Base-by-base conservation (phyloP, 495 filamentous ascomycete species). In the Neurospora tetrasperma region DNA sequence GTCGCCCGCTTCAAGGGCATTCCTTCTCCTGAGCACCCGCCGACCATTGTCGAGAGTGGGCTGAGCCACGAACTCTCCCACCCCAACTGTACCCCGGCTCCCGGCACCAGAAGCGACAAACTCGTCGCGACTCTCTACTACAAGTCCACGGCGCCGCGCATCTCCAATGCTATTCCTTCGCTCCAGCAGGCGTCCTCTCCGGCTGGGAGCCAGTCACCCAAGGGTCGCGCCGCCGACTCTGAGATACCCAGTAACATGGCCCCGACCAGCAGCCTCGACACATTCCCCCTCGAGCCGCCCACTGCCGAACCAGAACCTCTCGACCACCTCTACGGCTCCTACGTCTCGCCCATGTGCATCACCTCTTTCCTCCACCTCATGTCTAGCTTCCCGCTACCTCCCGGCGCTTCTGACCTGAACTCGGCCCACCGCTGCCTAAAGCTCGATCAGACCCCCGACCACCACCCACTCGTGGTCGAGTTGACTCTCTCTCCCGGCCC, bases 301-400 rank as follows among this genome's bases (percentile, higher is more conserved):
- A 84, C 87, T 84, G 76, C 76, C 83, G 90, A 80, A 70, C 79
- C 84, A 35, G 90, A 92, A 76, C 87, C 89, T 35, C 85, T 93
- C 69, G 91, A 93, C 78, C 90, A 92, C 74, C 85, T 94, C 54
- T 94, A 93, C 79, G 92, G 91, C 11, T 88, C 88, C 4, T 90
- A 90, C 75, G 87, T 95, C 73, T 93, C 91, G 41, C 92, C 92
- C 76, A 83, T 93, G 76, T 93, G 91, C 82, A 85, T 96, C 78
- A 92, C 92, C 38, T 91, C 93, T 73, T 95, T 95, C 83, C 88
- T 94, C 46, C 89, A 92, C 74, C 89, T 90, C 70, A 86, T 94
- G 79, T 89, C 92, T 44, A 84, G 85, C n/a, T 89, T 94, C 54
- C 90, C 90, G 16, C 79, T 81, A 77, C 88, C 81, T 0, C 82